Conservation (phyloP, 108 stramenopile genomes). For the Skeletonema tropicum region DNA sequence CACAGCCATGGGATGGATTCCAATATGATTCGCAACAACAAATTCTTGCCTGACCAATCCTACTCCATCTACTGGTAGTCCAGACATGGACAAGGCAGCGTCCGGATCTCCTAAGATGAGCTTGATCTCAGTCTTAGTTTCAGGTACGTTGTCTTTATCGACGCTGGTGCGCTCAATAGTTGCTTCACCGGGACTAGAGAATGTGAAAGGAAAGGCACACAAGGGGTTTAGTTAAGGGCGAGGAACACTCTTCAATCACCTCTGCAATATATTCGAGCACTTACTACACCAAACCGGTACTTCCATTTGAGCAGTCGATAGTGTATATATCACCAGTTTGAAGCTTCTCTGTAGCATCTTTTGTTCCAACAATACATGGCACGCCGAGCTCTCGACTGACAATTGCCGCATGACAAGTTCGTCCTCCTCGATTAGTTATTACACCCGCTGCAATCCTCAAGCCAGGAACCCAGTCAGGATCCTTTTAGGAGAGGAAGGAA, state of each 20-base stretch:
- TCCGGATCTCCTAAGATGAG: slow-evolving; percentile 57
- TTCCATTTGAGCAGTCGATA: slow-evolving; percentile 36
- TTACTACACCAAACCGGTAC: slow-evolving; percentile 26
- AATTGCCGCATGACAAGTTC: slow-evolving; percentile 60
- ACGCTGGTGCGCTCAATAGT: slow-evolving; percentile 35
- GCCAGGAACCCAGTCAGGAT: slow-evolving; percentile 56
- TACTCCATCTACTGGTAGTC: slow-evolving; percentile 47
- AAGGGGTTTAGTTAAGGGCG: not conserved
- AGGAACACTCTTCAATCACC: not conserved
- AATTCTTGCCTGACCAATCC: slow-evolving; percentile 48
- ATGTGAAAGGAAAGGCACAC: not conserved
- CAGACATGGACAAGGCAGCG: slow-evolving; percentile 33
- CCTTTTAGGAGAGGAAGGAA: not conserved
- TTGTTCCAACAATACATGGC: slow-evolving; percentile 55
- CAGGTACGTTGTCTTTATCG: slow-evolving; percentile 30
- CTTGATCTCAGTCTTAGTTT: slow-evolving; percentile 51
- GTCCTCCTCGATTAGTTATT: slow-evolving; percentile 53
- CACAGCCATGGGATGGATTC: slow-evolving; percentile 47
- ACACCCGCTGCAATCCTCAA: slow-evolving; percentile 40
- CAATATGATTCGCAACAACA: slow-evolving; percentile 45
- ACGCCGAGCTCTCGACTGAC: slow-evolving; percentile 56
- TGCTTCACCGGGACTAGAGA: slow-evolving; percentile 13
- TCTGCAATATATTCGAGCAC: not conserved
- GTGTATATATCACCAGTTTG: slow-evolving; percentile 50
- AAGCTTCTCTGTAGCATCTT: slow-evolving; percentile 47